These are phyloP conservation scores for Pseudogymnoascus sp. DNA, from an alignment of 2,329 filamentous ascomycete genomes.

Conservation along the genomic window DNA sequence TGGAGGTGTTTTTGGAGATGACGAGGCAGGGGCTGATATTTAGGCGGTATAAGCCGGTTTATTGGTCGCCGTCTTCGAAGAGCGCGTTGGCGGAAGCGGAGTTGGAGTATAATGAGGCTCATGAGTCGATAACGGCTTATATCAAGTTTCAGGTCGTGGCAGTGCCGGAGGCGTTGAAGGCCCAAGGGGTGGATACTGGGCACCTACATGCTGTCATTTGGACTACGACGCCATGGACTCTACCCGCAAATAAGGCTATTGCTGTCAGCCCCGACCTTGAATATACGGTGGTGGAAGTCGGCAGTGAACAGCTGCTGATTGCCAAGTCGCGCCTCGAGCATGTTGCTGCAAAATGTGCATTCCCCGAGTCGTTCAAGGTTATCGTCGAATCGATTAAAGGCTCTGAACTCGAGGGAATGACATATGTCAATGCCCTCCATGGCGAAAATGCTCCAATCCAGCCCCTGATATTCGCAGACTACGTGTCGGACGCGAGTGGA, in stretches of 20 bases:
- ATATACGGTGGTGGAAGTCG: constrained; percentile 60
- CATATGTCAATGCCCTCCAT: constrained; percentile 65
- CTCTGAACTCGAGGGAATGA: constrained; percentile 53
- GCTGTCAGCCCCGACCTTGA: constrained; percentile 67
- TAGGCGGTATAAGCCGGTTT: constrained; percentile 71
- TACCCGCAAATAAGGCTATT: constrained; percentile 87
- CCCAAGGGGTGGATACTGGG: constrained; percentile 31
- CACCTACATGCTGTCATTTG: constrained; percentile 72
- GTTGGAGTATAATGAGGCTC: constrained; percentile 72
- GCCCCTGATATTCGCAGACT: constrained; percentile 73
- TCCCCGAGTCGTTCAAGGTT: constrained; percentile 29
- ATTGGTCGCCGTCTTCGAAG: constrained; percentile 73
- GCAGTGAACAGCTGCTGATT: constrained; percentile 56
- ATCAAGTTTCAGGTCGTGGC: constrained; percentile 64
- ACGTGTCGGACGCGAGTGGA: constrained; percentile 84
- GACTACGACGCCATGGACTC: constrained; percentile 97
- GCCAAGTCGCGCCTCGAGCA: constrained; percentile 62
- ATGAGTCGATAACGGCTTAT: constrained; percentile 66
- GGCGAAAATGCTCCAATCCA: constrained; percentile 49
- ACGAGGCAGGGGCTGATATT: constrained; percentile 67
- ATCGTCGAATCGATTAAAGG: constrained; percentile 54
- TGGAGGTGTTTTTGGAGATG: constrained; percentile 69
- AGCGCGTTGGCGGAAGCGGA: constrained; percentile 80
- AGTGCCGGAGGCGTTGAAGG: constrained; percentile 37
- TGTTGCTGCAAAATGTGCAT: constrained; percentile 40